phyloP scores from a whole-genome alignment of 2,329 filamentous ascomycete species.

The Verticillium dahliae region DNA sequence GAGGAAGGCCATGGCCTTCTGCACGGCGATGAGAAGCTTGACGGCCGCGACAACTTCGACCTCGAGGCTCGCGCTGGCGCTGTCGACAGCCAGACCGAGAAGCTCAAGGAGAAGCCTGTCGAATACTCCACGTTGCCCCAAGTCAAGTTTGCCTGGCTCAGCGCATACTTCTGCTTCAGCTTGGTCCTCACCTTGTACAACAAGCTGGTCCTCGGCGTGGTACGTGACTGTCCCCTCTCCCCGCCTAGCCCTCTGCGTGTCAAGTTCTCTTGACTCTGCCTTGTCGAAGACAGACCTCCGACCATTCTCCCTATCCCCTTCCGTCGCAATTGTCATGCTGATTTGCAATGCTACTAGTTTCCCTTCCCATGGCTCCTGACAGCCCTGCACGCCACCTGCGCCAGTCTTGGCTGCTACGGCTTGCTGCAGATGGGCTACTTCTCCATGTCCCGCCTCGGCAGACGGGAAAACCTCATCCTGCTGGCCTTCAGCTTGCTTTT shows the following conservation, averaged over 20 bases:
- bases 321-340: constrained; percentile 1
- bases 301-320: not conserved
- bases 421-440: constrained; percentile 47
- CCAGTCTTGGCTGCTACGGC: constrained; percentile 46
- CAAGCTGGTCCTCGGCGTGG: constrained; percentile 48
- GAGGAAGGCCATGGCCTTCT: constrained; percentile 13
- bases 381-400: constrained; percentile 49
- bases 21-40: constrained; percentile 12
- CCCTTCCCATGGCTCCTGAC: constrained; percentile 56
- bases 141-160: constrained; percentile 43
- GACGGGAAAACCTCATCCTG: constrained; percentile 47
- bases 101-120: constrained; percentile 8
- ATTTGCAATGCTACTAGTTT: constrained; percentile 31
- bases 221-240: constrained; percentile 20
- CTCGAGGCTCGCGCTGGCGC: constrained; percentile 9
- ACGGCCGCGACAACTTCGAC: constrained; percentile 10
- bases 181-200: constrained; percentile 49
- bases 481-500: constrained; percentile 54
- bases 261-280: not conserved
- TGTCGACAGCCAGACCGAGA: constrained; percentile 4
- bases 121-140: constrained; percentile 37
- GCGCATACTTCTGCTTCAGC: constrained; percentile 44
- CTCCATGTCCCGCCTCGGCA: constrained; percentile 42
- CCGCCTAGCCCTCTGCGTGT: not conserved
- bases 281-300: not conserved